Conservation (phyloP, 208 protist genomes). For the Leishmania lainsoni region DNA sequence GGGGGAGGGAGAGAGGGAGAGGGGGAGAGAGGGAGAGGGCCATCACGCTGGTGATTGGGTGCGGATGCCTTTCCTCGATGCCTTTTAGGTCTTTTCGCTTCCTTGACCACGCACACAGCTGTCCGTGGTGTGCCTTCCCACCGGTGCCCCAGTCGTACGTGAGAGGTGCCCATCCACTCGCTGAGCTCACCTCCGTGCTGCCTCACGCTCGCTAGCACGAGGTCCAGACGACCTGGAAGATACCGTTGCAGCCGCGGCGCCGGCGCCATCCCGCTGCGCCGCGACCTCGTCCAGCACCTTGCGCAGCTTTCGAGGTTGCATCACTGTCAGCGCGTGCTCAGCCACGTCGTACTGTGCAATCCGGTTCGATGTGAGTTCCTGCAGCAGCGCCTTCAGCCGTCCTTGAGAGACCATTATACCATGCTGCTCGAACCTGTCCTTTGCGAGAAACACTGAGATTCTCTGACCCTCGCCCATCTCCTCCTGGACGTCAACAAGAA, state of each 20-base stretch:
- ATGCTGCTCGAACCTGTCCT: constrained; percentile 57
- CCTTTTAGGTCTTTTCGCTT: no score
- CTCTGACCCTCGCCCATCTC: constrained; percentile 61
- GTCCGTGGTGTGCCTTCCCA: no score
- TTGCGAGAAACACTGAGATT: constrained; percentile 58
- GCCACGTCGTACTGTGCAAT: constrained; percentile 76
- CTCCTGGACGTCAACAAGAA: constrained; percentile 70
- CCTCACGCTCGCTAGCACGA: neutral
- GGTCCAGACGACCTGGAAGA: neutral
- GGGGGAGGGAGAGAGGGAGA: neutral
- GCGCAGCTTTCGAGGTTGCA: constrained; percentile 58
- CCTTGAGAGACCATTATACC: constrained; percentile 74
- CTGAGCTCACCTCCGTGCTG: neutral
- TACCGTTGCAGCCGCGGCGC: neutral
- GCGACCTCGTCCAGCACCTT: constrained; percentile 73
- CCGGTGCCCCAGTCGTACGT: no score
- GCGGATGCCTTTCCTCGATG: no score
- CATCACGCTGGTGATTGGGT: no score
- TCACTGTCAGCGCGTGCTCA: constrained; percentile 75
- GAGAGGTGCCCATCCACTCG: neutral
- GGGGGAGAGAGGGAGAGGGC: neutral
- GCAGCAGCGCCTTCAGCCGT: constrained; percentile 64
- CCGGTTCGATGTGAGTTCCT: constrained; percentile 85
- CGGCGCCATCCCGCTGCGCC: constrained; percentile 36
- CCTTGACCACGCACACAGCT: no score